Conservation (phyloP, 768 basidiomycete species). For the Suillus sp. region DNA sequence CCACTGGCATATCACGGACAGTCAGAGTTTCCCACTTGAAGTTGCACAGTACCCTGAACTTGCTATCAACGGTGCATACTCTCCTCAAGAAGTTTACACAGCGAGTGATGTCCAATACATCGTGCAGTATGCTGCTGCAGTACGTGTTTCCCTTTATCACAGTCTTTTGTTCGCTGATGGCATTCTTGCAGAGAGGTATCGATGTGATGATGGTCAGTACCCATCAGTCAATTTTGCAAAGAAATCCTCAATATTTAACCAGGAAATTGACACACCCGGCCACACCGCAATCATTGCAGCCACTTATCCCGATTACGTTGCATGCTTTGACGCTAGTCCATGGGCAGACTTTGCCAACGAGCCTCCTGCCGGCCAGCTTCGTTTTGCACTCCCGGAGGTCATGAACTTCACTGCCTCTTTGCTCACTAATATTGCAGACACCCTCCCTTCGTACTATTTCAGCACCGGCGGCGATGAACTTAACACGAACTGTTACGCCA, state of each 20-base stretch:
- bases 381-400: slow-evolving; percentile 57
- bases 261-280: slow-evolving; percentile 80
- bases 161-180: not conserved
- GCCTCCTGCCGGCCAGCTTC: slow-evolving; percentile 80
- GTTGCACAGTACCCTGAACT: slow-evolving; percentile 41
- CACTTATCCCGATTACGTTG: slow-evolving; percentile 69
- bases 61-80: slow-evolving; percentile 47
- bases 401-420: slow-evolving; percentile 54
- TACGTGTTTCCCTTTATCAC: slow-evolving; percentile 35
- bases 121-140: slow-evolving; percentile 65
- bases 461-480: slow-evolving; percentile 80
- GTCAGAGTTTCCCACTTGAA: slow-evolving; percentile 52
- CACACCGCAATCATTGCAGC: slow-evolving; percentile 65
- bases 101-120: slow-evolving; percentile 55
- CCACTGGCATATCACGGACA: slow-evolving; percentile 53
- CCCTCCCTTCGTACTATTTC: slow-evolving; percentile 57
- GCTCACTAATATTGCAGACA: slow-evolving; percentile 49
- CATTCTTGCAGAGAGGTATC: slow-evolving; percentile 53
- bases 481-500: slow-evolving; percentile 59
- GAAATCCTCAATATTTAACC: not conserved
- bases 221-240: not conserved
- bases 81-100: slow-evolving; percentile 35
- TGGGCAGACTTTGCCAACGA: slow-evolving; percentile 58
- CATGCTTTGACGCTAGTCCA: slow-evolving; percentile 55
- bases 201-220: slow-evolving; percentile 51